phyloP scores from a whole-genome alignment of 2,329 filamentous ascomycete species.

The Xylariaceae sp. region DNA sequence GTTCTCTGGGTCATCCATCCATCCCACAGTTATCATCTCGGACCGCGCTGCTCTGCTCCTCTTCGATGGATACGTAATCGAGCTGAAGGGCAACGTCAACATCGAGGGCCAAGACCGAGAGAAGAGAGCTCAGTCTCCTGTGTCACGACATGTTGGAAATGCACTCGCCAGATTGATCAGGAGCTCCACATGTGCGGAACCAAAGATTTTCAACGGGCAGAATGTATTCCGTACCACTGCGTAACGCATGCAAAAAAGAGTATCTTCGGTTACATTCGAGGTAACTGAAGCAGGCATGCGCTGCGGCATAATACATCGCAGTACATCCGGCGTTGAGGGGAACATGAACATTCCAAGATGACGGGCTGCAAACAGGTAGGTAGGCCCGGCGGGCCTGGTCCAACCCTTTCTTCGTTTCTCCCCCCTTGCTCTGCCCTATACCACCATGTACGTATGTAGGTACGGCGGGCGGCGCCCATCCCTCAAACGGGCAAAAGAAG shows the following conservation, averaged over 20 bases:
- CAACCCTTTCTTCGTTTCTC: background rate
- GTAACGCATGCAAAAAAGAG: background rate
- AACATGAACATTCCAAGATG: too few species aligned
- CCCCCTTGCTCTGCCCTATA: background rate
- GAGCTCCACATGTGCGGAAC: conserved; percentile 17
- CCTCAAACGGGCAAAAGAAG: background rate
- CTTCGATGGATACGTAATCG: background rate
- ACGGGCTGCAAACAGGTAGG: background rate
- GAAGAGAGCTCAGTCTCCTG: background rate
- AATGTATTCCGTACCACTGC: too few species aligned
- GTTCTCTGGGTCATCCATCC: too few species aligned
- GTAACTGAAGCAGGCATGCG: background rate
- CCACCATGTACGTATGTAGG: too few species aligned
- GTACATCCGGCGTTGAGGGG: background rate
- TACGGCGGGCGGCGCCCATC: background rate
- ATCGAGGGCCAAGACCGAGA: too few species aligned
- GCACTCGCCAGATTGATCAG: conserved; percentile 10
- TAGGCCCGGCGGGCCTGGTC: background rate
- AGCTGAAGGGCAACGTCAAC: background rate
- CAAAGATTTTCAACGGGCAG: background rate
- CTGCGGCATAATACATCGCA: background rate
- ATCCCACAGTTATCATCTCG: too few species aligned
- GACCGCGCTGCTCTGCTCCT: too few species aligned
- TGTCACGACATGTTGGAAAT: conserved; percentile 7
- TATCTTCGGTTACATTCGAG: background rate